Percentiles rank a stretch among this genome's conserved stretches.
These are phyloP conservation scores for Nakaseomyces kungkrabaensis DNA, from an alignment of 1,139 yeast species.

Conservation along the genomic window DNA sequence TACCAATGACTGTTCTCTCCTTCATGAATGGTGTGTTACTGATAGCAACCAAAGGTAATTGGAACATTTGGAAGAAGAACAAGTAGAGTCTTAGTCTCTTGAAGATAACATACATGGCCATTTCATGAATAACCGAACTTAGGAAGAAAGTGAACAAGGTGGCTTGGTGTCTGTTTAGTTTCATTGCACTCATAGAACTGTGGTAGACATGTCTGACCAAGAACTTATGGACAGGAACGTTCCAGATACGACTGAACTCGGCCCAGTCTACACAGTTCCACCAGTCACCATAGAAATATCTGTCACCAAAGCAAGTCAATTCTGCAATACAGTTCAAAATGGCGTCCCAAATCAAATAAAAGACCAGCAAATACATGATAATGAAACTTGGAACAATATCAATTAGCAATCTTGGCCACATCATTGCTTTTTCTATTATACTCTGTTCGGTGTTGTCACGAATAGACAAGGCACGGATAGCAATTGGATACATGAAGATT, in stretches of 20 bases:
- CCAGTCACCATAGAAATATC: slow-evolving; percentile 94
- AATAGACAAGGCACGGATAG: slow-evolving; percentile 46
- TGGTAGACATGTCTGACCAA: slow-evolving; percentile 89
- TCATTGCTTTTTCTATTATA: slow-evolving; percentile 34
- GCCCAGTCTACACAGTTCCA: slow-evolving; percentile 96
- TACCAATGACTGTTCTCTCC: slow-evolving; percentile 56
- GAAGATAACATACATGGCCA: slow-evolving; percentile 86
- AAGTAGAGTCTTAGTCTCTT: slow-evolving; percentile 72
- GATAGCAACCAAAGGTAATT: slow-evolving; percentile 50
- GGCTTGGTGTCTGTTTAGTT: slow-evolving; percentile 56
- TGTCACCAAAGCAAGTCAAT: slow-evolving; percentile 72
- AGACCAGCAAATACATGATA: slow-evolving; percentile 63
- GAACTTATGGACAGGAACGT: slow-evolving; percentile 87
- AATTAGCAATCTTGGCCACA: slow-evolving; percentile 53
- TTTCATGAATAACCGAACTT: slow-evolving; percentile 78
- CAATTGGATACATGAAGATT: slow-evolving; percentile 65
- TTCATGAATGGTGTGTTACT: slow-evolving; percentile 44
- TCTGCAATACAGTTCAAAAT: slow-evolving; percentile 86
- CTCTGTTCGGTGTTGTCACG: slow-evolving; percentile 36
- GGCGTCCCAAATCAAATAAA: slow-evolving; percentile 90
- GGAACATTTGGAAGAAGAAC: slow-evolving; percentile 68
- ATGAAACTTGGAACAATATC: slow-evolving; percentile 76
- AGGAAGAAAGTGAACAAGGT: slow-evolving; percentile 72
- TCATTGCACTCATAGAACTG: slow-evolving; percentile 70
- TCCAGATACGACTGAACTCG: slow-evolving; percentile 91